Conservation (phyloP, 2,329 filamentous ascomycete species). For the Fusarium setosum region DNA sequence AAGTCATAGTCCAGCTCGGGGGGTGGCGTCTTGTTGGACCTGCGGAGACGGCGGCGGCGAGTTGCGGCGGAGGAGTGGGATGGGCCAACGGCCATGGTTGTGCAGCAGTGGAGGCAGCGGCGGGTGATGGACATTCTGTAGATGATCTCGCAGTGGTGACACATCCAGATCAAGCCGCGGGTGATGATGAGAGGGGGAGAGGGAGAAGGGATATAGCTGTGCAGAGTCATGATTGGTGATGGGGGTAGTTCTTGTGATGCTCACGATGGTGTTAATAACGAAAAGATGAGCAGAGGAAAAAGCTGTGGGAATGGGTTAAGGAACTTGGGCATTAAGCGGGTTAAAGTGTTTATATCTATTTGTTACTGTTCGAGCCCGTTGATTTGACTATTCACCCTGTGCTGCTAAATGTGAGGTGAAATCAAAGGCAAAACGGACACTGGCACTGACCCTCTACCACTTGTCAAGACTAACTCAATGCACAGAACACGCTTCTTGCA, state of each 20-base stretch:
- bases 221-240: no score
- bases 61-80: not conserved
- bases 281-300: not conserved
- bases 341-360: no score
- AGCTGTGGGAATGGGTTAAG: not conserved
- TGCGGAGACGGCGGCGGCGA: not conserved
- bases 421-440: no score
- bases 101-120: conserved; percentile 18
- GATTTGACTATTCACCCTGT: no score
- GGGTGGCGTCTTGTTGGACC: not conserved
- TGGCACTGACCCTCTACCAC: no score
- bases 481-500: no score
- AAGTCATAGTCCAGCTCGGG: conserved; percentile 48
- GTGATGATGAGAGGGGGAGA: not conserved
- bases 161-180: conserved; percentile 49
- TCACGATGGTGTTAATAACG: not conserved
- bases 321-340: no score
- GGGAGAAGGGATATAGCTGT: not conserved
- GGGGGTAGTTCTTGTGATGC: not conserved
- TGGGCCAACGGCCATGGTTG: not conserved
- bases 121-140: conserved; percentile 38
- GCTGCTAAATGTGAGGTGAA: no score
- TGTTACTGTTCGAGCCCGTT: no score
- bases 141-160: conserved; percentile 42
- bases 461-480: no score